phyloP scores from a whole-genome alignment of 441 rosid species.

The Rhodomyrtus psidioides region DNA sequence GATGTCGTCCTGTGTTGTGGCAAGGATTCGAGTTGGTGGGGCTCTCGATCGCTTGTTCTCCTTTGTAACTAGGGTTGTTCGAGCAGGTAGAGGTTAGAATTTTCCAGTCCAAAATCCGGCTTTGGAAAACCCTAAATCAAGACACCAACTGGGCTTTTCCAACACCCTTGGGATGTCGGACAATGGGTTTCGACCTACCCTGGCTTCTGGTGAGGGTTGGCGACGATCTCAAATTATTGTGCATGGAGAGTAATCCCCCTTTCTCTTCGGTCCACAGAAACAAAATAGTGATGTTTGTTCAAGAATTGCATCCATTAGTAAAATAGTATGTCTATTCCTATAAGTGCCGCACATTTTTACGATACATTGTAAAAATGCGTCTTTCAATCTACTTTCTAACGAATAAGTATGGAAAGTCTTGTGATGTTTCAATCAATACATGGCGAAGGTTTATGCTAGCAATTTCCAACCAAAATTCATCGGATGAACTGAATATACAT shows the following conservation, averaged over 20 bases:
- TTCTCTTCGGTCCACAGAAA: too few species aligned
- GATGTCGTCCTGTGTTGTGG: too few species aligned
- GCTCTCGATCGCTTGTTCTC: too few species aligned
- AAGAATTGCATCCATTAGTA: neutral
- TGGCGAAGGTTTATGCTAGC: too few species aligned
- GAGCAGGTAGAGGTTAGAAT: neutral
- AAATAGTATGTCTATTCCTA: neutral
- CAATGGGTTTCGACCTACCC: neutral
- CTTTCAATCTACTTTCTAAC: too few species aligned
- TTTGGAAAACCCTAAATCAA: neutral
- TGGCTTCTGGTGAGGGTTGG: accelerated
- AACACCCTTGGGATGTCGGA: neutral
- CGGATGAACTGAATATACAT: too few species aligned
- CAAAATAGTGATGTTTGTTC: neutral
- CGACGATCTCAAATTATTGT: accelerated
- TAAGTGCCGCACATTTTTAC: too few species aligned
- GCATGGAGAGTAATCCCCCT: neutral
- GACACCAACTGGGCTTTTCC: neutral
- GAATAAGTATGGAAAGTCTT: too few species aligned
- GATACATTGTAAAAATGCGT: too few species aligned
- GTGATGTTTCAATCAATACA: too few species aligned
- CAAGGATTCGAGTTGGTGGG: too few species aligned
- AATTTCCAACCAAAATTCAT: too few species aligned
- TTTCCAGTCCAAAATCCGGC: accelerated
- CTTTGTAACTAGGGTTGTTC: neutral